These are phyloP conservation scores for Puccinia horiana DNA, from an alignment of 1,284 basidiomycete genomes.

Conservation along the genomic window DNA sequence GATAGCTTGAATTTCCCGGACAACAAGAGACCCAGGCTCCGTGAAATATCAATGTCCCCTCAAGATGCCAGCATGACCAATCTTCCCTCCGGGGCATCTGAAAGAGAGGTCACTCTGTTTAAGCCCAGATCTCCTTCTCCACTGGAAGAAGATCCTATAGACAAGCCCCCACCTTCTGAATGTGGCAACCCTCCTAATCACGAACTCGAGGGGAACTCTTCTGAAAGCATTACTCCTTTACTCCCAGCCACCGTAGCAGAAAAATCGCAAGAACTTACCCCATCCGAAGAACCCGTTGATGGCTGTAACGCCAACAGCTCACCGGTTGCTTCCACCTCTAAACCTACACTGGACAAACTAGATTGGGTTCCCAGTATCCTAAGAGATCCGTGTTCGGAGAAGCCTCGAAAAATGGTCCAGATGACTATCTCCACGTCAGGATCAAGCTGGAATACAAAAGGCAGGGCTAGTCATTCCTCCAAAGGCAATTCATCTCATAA, in stretches of 20 bases:
- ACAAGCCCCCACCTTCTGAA: background rate
- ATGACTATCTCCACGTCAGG: conserved; percentile 46
- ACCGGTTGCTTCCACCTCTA: background rate
- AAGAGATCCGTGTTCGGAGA: background rate
- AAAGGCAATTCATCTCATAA: conserved; percentile 19
- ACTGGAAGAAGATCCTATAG: background rate
- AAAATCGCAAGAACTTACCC: background rate
- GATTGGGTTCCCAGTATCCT: conserved; percentile 43
- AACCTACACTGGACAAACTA: conserved; percentile 12
- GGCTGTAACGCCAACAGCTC: background rate
- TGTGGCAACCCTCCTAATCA: background rate
- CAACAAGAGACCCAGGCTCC: conserved; percentile 2
- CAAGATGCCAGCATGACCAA: background rate
- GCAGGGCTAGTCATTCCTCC: background rate
- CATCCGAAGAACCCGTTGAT: background rate
- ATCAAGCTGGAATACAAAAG: conserved; percentile 45
- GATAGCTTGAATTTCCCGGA: background rate
- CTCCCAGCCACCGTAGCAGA: background rate
- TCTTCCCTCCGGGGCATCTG: background rate
- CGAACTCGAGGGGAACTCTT: background rate
- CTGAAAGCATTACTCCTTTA: background rate
- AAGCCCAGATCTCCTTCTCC: background rate
- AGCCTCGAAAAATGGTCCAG: conserved; percentile 19
- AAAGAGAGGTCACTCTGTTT: background rate
- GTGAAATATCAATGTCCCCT: background rate